Evolutionary conservation across 495 filamentous ascomycete genomes (phyloP).

Genomic region (Neurospora sp.): DNA sequence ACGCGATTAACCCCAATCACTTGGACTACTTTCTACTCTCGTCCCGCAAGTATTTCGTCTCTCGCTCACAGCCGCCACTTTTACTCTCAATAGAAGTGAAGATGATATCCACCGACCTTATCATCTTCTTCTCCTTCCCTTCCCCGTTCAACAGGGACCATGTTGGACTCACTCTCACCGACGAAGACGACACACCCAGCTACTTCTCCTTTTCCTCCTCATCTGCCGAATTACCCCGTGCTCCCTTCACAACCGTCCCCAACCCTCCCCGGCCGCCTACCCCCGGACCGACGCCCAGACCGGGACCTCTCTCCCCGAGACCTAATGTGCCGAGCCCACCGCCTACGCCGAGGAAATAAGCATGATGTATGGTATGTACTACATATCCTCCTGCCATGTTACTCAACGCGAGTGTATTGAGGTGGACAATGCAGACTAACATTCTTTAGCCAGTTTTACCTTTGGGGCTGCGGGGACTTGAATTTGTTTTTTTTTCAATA

Average conservation of each 20-base stretch:
- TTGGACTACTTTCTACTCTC: background rate
- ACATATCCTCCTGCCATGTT: too few relatives aligned
- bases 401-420: too few relatives aligned
- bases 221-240: too few relatives aligned
- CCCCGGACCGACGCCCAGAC: background rate
- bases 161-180: background rate
- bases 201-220: background rate
- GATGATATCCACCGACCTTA: background rate
- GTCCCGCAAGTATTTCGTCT: background rate
- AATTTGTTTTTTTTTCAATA: too few relatives aligned
- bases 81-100: background rate
- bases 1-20: background rate
- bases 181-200: background rate
- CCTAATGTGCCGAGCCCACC: slow-evolving; percentile 7
- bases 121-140: background rate
- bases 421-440: too few relatives aligned
- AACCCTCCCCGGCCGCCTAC: slow-evolving; percentile 6
- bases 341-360: background rate
- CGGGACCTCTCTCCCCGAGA: background rate
- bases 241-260: background rate
- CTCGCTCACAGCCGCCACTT: background rate
- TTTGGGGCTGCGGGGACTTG: too few relatives aligned
- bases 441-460: too few relatives aligned
- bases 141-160: background rate
- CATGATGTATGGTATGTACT: too few relatives aligned